Evolutionary conservation across 2,329 filamentous ascomycete genomes (phyloP), one percentile per base, ranked within the genome.

Genomic region (Calonectria pseudoturangicola): DNA sequence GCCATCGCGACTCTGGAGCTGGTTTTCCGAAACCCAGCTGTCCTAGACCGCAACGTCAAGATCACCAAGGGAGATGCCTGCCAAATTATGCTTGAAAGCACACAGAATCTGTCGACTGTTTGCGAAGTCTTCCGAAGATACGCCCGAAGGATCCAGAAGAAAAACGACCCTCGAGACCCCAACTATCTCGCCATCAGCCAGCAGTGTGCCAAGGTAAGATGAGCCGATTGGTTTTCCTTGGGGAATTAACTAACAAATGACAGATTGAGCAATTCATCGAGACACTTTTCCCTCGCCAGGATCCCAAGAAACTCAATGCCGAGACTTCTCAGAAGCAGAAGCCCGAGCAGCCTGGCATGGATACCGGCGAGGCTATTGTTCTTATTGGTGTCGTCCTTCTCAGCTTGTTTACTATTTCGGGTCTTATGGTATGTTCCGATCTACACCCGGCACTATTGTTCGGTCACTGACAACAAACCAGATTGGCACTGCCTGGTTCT

Each of bases 211-310:
- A 95, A 95, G 90, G 94, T 96, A 39, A 60, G 54, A 12, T 13
- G 9, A 27, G 8, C 6, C 15, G 1, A 2, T 4, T 60, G 16
- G 7, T 7, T 12, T 28, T 15, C 82, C 48, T 5, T 2, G 2
- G 33, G 7, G 10, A 1, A 2, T 16, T 18, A 45, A 56, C 80
- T 82, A 72, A 76, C 71, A 30, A 33, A 2, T 9, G 41, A 4
- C 79, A 97, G 94, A 94, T 98, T 76, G 96, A 98, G 84, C 94
- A 97, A 87, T 98, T 98, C 83, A 98, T 98, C 82, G 96, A 98
- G 85, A 93, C 92, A 6, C 92, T 98, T 78, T 98, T 96, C 91
- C 97, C 97, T 4, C 90, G 91, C 10, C 95, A 98, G 84, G 92
- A 94, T 75, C 90, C 94, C 54, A 92, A 93, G 80, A 86, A 87